Base-by-base conservation (phyloP, 2,329 filamentous ascomycete species). In the Aspergillus tanneri region DNA sequence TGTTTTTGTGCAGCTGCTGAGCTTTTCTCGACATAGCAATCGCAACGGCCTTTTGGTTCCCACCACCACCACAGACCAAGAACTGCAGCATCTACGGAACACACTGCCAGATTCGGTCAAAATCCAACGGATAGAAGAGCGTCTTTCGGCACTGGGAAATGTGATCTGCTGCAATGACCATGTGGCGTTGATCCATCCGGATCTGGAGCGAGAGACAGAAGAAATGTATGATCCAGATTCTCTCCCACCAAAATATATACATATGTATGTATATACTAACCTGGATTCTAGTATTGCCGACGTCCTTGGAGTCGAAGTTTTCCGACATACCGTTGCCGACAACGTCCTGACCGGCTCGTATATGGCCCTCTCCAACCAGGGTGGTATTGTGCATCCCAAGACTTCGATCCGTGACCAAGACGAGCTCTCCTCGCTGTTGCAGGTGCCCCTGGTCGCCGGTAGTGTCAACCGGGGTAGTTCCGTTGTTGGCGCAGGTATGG, bases 331-430 rank as follows among this genome's bases (percentile, higher is more conserved):
- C 38, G 87, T 99, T 52, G 90, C 92, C 63, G 91, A 96, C 74
- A 96, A 97, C 68, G 93, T 99, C 49, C 84, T 99, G 22, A 93
- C 95, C 28, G 93, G 93, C 52, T 90, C 86, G 42, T 99, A 99
- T 79, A 97, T 97, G 91, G 83, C 88, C 46, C 80, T 99, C 53
- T 92, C 87, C 63, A 99, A 99, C 78, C 88, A 92, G 73, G 93
- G 93, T 58, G 93, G 93, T 10, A 87, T 99, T 61, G 93, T 99
- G 40, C 93, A 99, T 71, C 92, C 93, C 61, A 96, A 96, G 80
- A 97, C 93, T 32, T 87, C 83, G 58, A 93, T 97, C 66, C 90
- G 96, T 74, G 93, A 99, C 72, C 93, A 99, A 79, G 93, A 99
- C 70, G 93, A 99, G 77, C 82, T 99, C 57, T 91, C 87, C 55